Base-by-base conservation (phyloP, 2,329 filamentous ascomycete genomes). In the Graphilbum sp. region DNA sequence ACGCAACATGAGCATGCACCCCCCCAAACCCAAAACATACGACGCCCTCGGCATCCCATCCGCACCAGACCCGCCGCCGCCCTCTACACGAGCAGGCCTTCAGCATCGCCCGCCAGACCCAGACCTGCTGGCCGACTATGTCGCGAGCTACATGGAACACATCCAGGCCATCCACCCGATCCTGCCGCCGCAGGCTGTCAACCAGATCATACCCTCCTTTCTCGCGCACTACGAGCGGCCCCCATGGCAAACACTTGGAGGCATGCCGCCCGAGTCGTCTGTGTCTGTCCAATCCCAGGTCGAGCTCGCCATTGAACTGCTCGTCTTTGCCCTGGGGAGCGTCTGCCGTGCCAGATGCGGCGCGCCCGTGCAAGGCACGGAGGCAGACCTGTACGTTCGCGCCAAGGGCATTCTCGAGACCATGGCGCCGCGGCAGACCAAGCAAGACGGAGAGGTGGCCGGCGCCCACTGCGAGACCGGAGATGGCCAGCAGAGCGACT, bases 321-420 rank as follows among this genome's bases (percentile, higher is more conserved):
- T 47, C 3, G 40, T 47, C 13, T 41, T 47, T 25, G 41, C 45
- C 3, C 16, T 47, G 2, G 45, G 45, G 2, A 42, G 41, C 9
- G 35, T 45, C 10, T 44, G 39, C 27, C 37, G 34, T 37, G 39
- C 39, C 17, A 45, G 42, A 32, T 30, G 29, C 24, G 40, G 43
- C 21, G 32, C 32, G 2, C 37, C 29, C 2, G 31, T 39, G 3
- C 31, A 38, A 11, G 43, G 39, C 12, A 24, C 41, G 1, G 45
- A 41, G 0, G 38, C 40, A 1, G 38, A 38, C 1, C 43, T 44
- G 12, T 45, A 42, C 15, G 18, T 37, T 2, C 36, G 38, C 6
- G 44, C 41, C 15, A 42, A 39, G 15, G 35, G 31, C 3, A 38
- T 45, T n/a, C 36, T 45, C 1, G 17, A 39, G 13, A n/a, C 17